Evolutionary conservation across 2,329 filamentous ascomycete species (phyloP).

Genomic region (Colletotrichum destructivum): DNA sequence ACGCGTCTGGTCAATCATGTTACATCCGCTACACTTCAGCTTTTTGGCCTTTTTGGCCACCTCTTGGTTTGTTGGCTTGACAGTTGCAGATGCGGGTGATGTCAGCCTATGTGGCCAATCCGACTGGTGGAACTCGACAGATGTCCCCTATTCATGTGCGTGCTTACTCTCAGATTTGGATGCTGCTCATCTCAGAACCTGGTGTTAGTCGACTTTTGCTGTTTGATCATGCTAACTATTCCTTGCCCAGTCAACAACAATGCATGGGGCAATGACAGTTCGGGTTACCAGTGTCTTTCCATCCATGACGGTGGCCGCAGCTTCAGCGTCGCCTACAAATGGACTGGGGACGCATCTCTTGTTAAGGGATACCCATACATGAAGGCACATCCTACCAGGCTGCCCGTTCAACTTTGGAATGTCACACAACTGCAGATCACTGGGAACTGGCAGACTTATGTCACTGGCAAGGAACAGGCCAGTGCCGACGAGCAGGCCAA

Average conservation of each 20-base stretch:
- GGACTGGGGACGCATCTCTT: constrained; percentile 38
- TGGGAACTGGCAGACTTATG: constrained; percentile 36
- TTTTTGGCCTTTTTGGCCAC: constrained; percentile 13
- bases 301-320: constrained; percentile 36
- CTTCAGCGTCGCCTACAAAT: constrained; percentile 38
- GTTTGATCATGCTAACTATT: constrained; percentile 1
- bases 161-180: neutral
- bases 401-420: constrained; percentile 39
- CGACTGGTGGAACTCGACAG: constrained; percentile 40
- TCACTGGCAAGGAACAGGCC: constrained; percentile 34
- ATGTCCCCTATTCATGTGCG: constrained; percentile 40
- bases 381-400: constrained; percentile 33
- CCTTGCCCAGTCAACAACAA: constrained; percentile 33
- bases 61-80: constrained; percentile 17
- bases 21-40: neutral
- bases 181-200: neutral
- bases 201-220: neutral
- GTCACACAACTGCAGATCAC: constrained; percentile 36
- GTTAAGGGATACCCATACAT: constrained; percentile 39
- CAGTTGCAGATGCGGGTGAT: constrained; percentile 19
- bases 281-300: constrained; percentile 37
- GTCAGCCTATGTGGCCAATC: constrained; percentile 38
- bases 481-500: constrained; percentile 28
- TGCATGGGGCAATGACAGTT: constrained; percentile 41
- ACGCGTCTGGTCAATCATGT: constrained; percentile 20